Percentiles rank a stretch among this genome's conserved stretches.
Conservation (phyloP, 768 basidiomycete genomes). For the Clathrus columnatus region DNA sequence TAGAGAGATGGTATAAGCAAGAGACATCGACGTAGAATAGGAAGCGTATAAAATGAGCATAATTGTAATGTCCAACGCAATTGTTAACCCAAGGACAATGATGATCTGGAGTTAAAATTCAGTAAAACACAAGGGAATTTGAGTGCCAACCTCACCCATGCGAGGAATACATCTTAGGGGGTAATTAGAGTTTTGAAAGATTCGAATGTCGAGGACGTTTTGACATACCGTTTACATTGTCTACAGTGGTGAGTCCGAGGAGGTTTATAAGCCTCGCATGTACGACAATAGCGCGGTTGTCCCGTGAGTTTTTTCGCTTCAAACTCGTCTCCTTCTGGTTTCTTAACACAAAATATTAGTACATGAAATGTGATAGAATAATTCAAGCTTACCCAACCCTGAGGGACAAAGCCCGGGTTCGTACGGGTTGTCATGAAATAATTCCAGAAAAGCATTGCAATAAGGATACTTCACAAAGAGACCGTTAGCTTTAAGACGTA, state of each 20-base stretch:
- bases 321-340: conserved; percentile 71
- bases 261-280: conserved; percentile 79
- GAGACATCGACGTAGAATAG: conserved; percentile 37
- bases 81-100: conserved; percentile 94
- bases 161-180: conserved; percentile 68
- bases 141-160: conserved; percentile 55
- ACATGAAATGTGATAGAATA: neutral
- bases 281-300: conserved; percentile 75
- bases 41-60: conserved; percentile 65
- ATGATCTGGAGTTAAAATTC: conserved; percentile 45
- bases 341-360: conserved; percentile 32
- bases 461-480: conserved; percentile 45
- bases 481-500: neutral
- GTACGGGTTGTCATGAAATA: conserved; percentile 78
- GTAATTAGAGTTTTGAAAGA: neutral
- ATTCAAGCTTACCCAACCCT: conserved; percentile 48
- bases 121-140: neutral
- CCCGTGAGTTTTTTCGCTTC: conserved; percentile 90
- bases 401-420: conserved; percentile 79
- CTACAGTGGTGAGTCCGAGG: conserved; percentile 90
- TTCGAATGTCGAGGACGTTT: neutral
- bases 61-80: conserved; percentile 89
- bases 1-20: conserved; percentile 65
- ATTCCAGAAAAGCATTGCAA: conserved; percentile 77
- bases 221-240: conserved; percentile 66